phyloP scores from a whole-genome alignment of 1,284 basidiomycete species.

The Rhodofomes roseus region DNA sequence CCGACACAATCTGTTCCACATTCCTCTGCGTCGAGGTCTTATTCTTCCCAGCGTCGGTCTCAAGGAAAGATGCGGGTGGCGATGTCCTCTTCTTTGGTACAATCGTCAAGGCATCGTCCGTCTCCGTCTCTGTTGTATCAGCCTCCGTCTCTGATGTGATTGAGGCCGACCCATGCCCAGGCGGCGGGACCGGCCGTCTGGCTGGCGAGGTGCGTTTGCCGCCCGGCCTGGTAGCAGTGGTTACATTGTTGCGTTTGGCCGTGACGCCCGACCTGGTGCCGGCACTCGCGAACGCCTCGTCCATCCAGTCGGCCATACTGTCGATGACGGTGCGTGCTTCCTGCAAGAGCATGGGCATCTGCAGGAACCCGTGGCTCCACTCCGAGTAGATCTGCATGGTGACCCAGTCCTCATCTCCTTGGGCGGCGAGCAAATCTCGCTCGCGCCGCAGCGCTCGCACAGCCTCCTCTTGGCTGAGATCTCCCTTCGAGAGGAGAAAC shows the following conservation, averaged over 20 bases:
- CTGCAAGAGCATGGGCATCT: slow-evolving; percentile 87
- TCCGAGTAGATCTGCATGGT: slow-evolving; percentile 88
- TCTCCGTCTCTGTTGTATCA: slow-evolving; percentile 48
- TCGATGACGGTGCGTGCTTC: slow-evolving; percentile 82
- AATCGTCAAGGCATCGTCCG: slow-evolving; percentile 70
- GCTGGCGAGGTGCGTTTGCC: slow-evolving; percentile 1
- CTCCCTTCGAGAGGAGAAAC: slow-evolving; percentile 41
- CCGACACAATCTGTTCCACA: not conserved
- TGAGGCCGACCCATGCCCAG: slow-evolving; percentile 22
- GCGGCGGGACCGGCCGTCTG: slow-evolving; percentile 5
- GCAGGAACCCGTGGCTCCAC: slow-evolving; percentile 93
- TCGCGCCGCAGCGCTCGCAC: slow-evolving; percentile 48
- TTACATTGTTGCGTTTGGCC: slow-evolving; percentile 6
- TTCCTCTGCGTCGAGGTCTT: not conserved
- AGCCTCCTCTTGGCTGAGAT: slow-evolving; percentile 28
- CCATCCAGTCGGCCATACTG: slow-evolving; percentile 93
- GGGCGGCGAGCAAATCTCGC: slow-evolving; percentile 53
- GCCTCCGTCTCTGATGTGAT: slow-evolving; percentile 24
- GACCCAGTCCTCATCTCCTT: slow-evolving; percentile 93
- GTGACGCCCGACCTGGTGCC: slow-evolving; percentile 2
- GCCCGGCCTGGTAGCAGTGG: not conserved
- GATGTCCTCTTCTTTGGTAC: slow-evolving; percentile 55
- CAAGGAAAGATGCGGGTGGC: slow-evolving; percentile 24
- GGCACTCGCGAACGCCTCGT: slow-evolving; percentile 60
- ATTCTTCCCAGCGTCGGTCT: slow-evolving; percentile 8